Percentiles rank a stretch among this genome's conserved stretches.
These are phyloP conservation scores for Capillidium heterosporum DNA, from an alignment of 371 early-diverging fungal genomes.

Conservation along the genomic window DNA sequence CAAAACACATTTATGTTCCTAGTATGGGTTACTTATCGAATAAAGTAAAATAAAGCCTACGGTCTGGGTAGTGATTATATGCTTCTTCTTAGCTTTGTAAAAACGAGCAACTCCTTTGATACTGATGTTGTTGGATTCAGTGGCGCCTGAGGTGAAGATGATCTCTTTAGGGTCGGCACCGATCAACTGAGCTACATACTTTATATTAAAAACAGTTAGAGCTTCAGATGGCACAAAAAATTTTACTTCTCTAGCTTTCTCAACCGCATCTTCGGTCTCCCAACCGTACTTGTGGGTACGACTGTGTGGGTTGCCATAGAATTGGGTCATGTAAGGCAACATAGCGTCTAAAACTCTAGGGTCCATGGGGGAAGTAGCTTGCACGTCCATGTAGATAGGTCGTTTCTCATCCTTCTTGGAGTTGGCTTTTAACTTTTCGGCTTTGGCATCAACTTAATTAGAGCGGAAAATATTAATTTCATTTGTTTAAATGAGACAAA, in stretches of 20 bases:
- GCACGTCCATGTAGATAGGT: slow-evolving; percentile 89
- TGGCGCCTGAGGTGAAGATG: slow-evolving; percentile 97
- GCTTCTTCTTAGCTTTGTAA: slow-evolving; percentile 86
- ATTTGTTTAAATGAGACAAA: no score
- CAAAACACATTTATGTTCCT: slow-evolving; percentile 99
- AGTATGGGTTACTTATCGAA: slow-evolving; percentile 4
- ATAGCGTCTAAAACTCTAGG: slow-evolving; percentile 95
- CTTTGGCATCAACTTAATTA: no score
- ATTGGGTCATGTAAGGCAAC: slow-evolving; percentile 89
- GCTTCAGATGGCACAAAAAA: not conserved
- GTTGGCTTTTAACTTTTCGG: no score
- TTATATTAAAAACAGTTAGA: slow-evolving; percentile 2
- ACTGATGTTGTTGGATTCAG: slow-evolving; percentile 96
- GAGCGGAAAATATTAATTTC: no score
- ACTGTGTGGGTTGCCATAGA: slow-evolving; percentile 97
- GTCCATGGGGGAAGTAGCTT: slow-evolving; percentile 96
- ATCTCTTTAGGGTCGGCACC: slow-evolving; percentile 97
- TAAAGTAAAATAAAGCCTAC: slow-evolving; percentile 14
- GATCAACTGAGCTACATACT: slow-evolving; percentile 85
- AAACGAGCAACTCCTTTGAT: slow-evolving; percentile 96
- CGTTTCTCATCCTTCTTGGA: slow-evolving; percentile 5
- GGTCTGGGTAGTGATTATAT: slow-evolving; percentile 96
- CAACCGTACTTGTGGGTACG: slow-evolving; percentile 97
- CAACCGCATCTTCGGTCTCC: slow-evolving; percentile 94
- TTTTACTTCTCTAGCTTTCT: slow-evolving; percentile 65